These are phyloP conservation scores for Aotearoamyces nothofagi DNA, from an alignment of 2,329 filamentous ascomycete genomes.

Conservation along the genomic window DNA sequence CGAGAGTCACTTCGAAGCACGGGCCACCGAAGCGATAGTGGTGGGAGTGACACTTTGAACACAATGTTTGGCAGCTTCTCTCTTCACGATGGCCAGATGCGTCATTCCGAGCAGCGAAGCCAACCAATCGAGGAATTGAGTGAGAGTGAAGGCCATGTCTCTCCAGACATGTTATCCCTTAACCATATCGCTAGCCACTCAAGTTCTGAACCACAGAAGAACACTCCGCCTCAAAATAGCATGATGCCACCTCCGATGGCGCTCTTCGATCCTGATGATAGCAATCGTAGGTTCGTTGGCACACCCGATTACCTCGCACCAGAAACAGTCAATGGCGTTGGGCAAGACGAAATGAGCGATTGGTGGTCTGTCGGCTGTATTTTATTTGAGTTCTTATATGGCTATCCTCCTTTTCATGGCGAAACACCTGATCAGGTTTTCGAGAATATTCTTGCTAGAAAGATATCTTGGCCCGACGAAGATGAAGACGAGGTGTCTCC, in stretches of 20 bases:
- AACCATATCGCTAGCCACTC: slow-evolving; percentile 29
- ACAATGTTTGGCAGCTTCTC: slow-evolving; percentile 72
- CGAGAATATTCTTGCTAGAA: slow-evolving; percentile 82
- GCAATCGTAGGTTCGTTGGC: slow-evolving; percentile 82
- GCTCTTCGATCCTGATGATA: slow-evolving; percentile 89
- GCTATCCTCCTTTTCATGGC: slow-evolving; percentile 87
- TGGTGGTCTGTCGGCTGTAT: slow-evolving; percentile 99
- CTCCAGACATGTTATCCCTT: slow-evolving; percentile 61
- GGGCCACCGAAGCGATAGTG: slow-evolving; percentile 80
- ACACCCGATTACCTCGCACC: slow-evolving; percentile 95
- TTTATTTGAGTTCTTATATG: slow-evolving; percentile 89
- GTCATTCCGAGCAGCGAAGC: slow-evolving; percentile 25
- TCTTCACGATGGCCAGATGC: slow-evolving; percentile 42
- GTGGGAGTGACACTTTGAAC: slow-evolving; percentile 71
- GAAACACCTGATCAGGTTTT: slow-evolving; percentile 85
- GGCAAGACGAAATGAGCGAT: slow-evolving; percentile 96
- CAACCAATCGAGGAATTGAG: slow-evolving; percentile 61
- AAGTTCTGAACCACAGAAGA: slow-evolving; percentile 33
- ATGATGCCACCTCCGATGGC: slow-evolving; percentile 90
- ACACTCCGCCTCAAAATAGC: slow-evolving; percentile 43
- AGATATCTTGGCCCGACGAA: slow-evolving; percentile 85
- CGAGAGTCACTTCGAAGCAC: slow-evolving; percentile 58
- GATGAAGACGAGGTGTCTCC: slow-evolving; percentile 64
- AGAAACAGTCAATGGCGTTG: slow-evolving; percentile 88
- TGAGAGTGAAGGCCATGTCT: slow-evolving; percentile 56